Evolutionary conservation across 352 stramenopile genomes (phyloP).

Genomic region (Globisporangium paddicum): DNA sequence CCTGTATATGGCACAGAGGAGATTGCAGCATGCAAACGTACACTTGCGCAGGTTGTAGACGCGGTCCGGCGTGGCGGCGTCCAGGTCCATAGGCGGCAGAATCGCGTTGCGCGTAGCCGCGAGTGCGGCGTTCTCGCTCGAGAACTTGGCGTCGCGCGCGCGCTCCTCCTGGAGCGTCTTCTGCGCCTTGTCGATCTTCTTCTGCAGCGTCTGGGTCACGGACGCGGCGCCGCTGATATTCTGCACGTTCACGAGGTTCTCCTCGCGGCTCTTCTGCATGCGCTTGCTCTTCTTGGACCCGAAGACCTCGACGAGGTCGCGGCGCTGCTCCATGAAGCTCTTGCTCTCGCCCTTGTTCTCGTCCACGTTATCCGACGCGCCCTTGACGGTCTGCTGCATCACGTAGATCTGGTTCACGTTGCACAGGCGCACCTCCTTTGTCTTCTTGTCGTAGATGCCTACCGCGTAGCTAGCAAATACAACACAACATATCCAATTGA

Average conservation of each 20-base stretch:
- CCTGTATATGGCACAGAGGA: too few relatives aligned
- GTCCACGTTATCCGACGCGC: slow-evolving; percentile 58
- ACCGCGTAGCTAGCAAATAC: slow-evolving; percentile 45
- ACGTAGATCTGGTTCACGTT: slow-evolving; percentile 84
- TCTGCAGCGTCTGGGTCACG: slow-evolving; percentile 64
- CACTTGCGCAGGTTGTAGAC: slow-evolving; percentile 81
- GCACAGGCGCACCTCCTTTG: slow-evolving; percentile 64
- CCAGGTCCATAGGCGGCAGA: slow-evolving; percentile 63
- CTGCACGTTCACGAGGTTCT: slow-evolving; percentile 76
- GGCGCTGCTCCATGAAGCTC: slow-evolving; percentile 61
- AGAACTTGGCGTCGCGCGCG: slow-evolving; percentile 45
- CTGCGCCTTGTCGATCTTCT: slow-evolving; percentile 64
- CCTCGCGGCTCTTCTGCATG: slow-evolving; percentile 77
- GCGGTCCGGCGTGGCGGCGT: slow-evolving; percentile 66
- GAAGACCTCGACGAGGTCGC: slow-evolving; percentile 75
- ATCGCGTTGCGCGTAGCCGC: slow-evolving; percentile 57
- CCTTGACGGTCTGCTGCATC: slow-evolving; percentile 81
- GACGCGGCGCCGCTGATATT: slow-evolving; percentile 71
- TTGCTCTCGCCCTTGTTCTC: slow-evolving; percentile 55
- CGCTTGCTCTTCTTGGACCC: slow-evolving; percentile 83
- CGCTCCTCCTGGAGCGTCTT: slow-evolving; percentile 44
- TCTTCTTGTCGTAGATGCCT: slow-evolving; percentile 74
- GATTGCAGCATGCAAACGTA: slow-evolving; percentile 25
- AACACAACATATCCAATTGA: background rate
- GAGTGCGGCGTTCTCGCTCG: slow-evolving; percentile 47